phyloP scores from a whole-genome alignment of 2,329 filamentous ascomycete species.

The Lasiodiplodia hormozganensis region DNA sequence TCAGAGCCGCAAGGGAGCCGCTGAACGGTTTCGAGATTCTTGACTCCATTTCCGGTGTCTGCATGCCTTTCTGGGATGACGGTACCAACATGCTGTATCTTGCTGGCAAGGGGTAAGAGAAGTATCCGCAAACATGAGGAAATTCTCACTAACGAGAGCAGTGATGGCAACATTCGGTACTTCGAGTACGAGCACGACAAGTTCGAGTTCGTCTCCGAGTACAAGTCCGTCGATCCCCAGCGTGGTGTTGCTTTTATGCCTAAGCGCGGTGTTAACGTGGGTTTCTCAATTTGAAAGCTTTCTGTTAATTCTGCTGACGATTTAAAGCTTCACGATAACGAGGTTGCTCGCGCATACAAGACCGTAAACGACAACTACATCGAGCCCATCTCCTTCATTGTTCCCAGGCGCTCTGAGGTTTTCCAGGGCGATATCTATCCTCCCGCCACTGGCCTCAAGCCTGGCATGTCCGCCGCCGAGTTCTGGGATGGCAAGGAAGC shows the following conservation, averaged over 20 bases:
- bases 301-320: slow-evolving; percentile 32
- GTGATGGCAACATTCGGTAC: slow-evolving; percentile 98
- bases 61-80: slow-evolving; percentile 99
- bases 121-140: not conserved
- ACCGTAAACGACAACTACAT: slow-evolving; percentile 94
- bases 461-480: slow-evolving; percentile 79
- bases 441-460: slow-evolving; percentile 78
- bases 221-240: slow-evolving; percentile 96
- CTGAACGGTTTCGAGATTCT: slow-evolving; percentile 89
- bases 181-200: slow-evolving; percentile 99
- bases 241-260: slow-evolving; percentile 93
- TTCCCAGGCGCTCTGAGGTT: slow-evolving; percentile 88
- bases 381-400: slow-evolving; percentile 97
- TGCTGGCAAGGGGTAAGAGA: slow-evolving; percentile 88
- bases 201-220: slow-evolving; percentile 95
- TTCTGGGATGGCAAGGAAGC: slow-evolving; percentile 88
- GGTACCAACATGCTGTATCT: slow-evolving; percentile 94
- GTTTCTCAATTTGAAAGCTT: slow-evolving; percentile 34
- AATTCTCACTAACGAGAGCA: slow-evolving; percentile 45
- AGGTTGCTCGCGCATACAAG: slow-evolving; percentile 95
- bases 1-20: slow-evolving; percentile 77
- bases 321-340: slow-evolving; percentile 84
- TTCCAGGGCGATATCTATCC: slow-evolving; percentile 99
- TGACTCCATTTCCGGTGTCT: slow-evolving; percentile 95
- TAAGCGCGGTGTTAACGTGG: slow-evolving; percentile 88